Evolutionary conservation across 2,329 filamentous ascomycete species (phyloP), one percentile per base, ranked within the genome.

Genomic region (Helminthosporium solani): DNA sequence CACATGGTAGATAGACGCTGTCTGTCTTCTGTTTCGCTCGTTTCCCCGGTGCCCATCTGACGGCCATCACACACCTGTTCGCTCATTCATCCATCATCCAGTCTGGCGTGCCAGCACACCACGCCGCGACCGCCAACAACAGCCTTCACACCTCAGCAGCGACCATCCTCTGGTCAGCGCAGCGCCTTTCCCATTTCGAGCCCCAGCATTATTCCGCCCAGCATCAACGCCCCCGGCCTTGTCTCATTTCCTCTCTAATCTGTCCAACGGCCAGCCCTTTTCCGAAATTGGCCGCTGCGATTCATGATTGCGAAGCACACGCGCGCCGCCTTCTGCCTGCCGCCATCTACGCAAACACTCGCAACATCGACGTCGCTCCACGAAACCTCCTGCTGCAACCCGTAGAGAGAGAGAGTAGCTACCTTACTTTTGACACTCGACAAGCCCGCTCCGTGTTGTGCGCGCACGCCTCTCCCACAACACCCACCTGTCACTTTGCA

Each of bases 111-210:
- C 66, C 66, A 69, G 56, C 66, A 60, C 64, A 69, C 42, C 66
- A 57, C 60, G 58, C 61, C 52, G 57, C 63, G 62, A 66, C 64
- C 64, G 64, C 64, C 46, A 49, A 42, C 41, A 47, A 57, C n/a
- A n/a, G n/a, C n/a, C n/a, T n/a, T n/a, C n/a, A 68, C 61, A 63
- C 66, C 61, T 62, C 63, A 64, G 64, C 66, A 69, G 67, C 66
- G 64, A 53, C 64, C 64, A 56, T 50, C 63, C 57, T 51, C 61
- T 67, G 66, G 51, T 61, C 63, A 46, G 42, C 40, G 41, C 42
- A 57, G 49, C 50, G 46, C 39, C 64, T 56, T 63, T 57, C 46
- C 66, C 63, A 47, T 33, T 63, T 61, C 54, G 47, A 60, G 64
- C 49, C 27, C 47, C 54, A 49, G 48, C 49, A 65, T 67, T 64